Percentiles rank a stretch among this genome's conserved stretches.
Evolutionary conservation across 805 yeast genomes (phyloP).

Genomic region (Kuraishia molischiana): DNA sequence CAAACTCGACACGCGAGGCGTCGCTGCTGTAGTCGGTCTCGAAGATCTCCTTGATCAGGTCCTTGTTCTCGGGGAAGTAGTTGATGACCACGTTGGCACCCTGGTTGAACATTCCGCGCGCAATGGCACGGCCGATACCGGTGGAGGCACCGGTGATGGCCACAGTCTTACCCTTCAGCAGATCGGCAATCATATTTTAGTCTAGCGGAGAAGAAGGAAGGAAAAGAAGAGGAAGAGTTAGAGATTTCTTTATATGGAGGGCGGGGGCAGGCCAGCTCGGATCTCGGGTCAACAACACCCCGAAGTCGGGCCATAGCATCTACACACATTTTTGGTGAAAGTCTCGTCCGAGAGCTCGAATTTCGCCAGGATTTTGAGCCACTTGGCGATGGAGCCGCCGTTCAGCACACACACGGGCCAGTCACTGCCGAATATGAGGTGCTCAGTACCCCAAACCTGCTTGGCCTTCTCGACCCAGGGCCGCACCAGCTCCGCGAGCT

Average conservation of each 20-base stretch:
- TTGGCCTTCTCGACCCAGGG: slow-evolving; percentile 24
- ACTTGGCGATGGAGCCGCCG: slow-evolving; percentile 3
- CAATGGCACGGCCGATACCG: slow-evolving; percentile 36
- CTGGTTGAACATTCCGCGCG: slow-evolving; percentile 27
- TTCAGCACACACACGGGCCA: slow-evolving; percentile 31
- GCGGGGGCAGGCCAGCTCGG: not conserved
- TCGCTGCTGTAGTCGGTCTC: slow-evolving; percentile 15
- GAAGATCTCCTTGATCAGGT: slow-evolving; percentile 12
- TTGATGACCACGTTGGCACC: slow-evolving; percentile 33
- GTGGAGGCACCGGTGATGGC: slow-evolving; percentile 36
- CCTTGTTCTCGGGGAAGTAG: slow-evolving; percentile 16
- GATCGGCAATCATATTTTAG: slow-evolving; percentile 8
- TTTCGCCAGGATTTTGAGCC: not conserved
- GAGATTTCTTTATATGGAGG: too few species aligned
- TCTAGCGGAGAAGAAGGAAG: too few species aligned
- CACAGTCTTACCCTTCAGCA: slow-evolving; percentile 21
- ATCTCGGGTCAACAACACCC: not conserved
- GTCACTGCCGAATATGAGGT: slow-evolving; percentile 31
- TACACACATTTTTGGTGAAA: not conserved
- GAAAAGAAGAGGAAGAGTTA: not conserved
- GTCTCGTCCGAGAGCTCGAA: not conserved
- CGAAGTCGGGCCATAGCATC: not conserved
- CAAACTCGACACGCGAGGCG: slow-evolving; percentile 17
- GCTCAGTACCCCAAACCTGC: slow-evolving; percentile 20
- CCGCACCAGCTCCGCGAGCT: slow-evolving; percentile 10